phyloP scores from a whole-genome alignment of 139 green algal genomes.

The Asterochloris sp. region DNA sequence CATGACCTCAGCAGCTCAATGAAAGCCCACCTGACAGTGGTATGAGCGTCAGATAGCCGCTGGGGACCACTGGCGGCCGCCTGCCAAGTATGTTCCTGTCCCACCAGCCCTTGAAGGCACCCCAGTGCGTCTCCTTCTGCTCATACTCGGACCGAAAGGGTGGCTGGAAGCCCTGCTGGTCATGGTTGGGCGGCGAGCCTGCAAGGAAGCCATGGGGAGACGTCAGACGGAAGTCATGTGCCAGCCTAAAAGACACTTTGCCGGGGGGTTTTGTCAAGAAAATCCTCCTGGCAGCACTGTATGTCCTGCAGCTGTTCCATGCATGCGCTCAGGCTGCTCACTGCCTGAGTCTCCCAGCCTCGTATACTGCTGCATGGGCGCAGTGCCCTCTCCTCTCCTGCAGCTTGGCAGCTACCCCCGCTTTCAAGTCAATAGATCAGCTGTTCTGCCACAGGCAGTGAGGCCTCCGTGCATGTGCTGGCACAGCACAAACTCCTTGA shows the following conservation, averaged over 20 bases:
- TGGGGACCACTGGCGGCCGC: constrained; percentile 21
- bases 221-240: too few species aligned
- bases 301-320: too few species aligned
- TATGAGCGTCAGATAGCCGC: constrained; percentile 67
- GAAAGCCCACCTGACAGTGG: constrained; percentile 32
- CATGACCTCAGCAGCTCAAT: neutral
- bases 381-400: too few species aligned
- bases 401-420: too few species aligned
- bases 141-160: constrained; percentile 25
- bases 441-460: too few species aligned
- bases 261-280: too few species aligned
- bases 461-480: neutral
- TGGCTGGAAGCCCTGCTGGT: constrained; percentile 11
- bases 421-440: too few species aligned
- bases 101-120: constrained; percentile 14
- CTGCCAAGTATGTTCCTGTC: constrained; percentile 6
- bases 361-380: constrained; percentile 6
- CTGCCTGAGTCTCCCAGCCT: neutral
- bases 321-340: neutral
- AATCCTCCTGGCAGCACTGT: too few species aligned
- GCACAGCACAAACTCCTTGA: neutral
- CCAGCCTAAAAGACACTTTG: too few species aligned
- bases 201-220: too few species aligned
- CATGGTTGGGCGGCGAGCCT: neutral
- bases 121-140: neutral